Evolutionary conservation across 2,329 filamentous ascomycete genomes (phyloP), one percentile per base, ranked within the genome.

Genomic region (Neonectria faginata): DNA sequence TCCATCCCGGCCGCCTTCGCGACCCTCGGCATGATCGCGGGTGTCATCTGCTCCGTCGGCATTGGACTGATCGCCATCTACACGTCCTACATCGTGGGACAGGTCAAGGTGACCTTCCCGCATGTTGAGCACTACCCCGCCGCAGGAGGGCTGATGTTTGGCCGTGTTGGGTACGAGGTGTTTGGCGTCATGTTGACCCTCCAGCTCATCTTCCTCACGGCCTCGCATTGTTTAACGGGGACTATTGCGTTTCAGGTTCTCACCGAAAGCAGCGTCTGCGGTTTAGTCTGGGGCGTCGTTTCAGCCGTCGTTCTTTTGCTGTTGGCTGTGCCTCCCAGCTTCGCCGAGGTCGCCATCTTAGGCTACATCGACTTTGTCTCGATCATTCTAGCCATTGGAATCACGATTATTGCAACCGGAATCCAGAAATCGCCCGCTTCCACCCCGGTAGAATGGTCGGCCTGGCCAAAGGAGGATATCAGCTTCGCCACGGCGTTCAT

Each of bases 141-240:
- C 70, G 89, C 86, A 8, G 88, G 87, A 6, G 79, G 84, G 51
- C 79, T 91, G 44, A 79, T 91, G 56, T 81, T 82, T 60, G 89
- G 90, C 3, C 78, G 76, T 10, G 77, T 84, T 31, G 88, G 86
- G 0, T 83, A 85, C 61, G 86, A 89, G 70, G 68, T 91, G 47
- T 79, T 89, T 55, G 87, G 86, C 22, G 74, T 80, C 58, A 86
- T 83, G 52, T 85, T 89, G 70, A 78, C 84, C n/a, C 75, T 91
- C 22, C 86, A 90, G 75, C 79, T 91, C 14, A 75, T 90, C 44
- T 90, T 91, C 78, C 84, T 89, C 73, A 87, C 89, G 79, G 87
- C 84, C 20, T 89, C 87, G 25, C 90, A 92, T 76, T 80, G 90
- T 50, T 79, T 91, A 57, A 89, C 88, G 1, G 90, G 90, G 70